Evolutionary conservation across 208 protist species (phyloP).

Genomic region (Naegleria lovaniensis): DNA sequence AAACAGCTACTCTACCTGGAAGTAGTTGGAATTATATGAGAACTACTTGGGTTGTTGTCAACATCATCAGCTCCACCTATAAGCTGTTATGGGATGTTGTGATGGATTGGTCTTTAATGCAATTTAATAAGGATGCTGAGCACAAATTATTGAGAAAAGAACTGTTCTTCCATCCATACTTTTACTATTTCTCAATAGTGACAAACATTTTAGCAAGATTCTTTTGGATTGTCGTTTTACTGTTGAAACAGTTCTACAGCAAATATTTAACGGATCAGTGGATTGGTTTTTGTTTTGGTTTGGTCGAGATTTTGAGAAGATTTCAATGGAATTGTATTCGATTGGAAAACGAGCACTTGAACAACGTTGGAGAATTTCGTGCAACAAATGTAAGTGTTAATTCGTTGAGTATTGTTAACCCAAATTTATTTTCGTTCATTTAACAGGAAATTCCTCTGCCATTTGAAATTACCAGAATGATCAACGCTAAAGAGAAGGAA

Average conservation of each 20-base stretch:
- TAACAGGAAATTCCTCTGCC: neutral
- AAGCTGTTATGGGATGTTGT: constrained; percentile 17
- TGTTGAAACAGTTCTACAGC: neutral
- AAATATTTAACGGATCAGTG: neutral
- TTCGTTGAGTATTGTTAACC: neutral
- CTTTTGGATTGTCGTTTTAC: neutral
- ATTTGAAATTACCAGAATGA: neutral
- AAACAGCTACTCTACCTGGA: neutral
- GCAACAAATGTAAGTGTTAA: neutral
- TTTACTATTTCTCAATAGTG: constrained; percentile 27
- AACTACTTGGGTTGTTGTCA: neutral
- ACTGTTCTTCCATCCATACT: neutral
- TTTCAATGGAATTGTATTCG: constrained; percentile 51
- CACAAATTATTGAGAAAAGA: neutral
- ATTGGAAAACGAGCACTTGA: constrained; percentile 56
- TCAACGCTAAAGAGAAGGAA: neutral
- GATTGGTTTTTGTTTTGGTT: constrained; percentile 33
- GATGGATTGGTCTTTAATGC: constrained; percentile 22
- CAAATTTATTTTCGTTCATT: neutral
- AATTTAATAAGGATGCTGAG: neutral
- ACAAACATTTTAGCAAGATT: constrained; percentile 12
- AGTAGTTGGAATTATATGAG: constrained; percentile 1
- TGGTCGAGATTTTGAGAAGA: constrained; percentile 46
- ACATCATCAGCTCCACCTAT: neutral
- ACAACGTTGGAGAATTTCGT: constrained; percentile 48